Evolutionary conservation across 2,329 filamentous ascomycete species (phyloP).

Genomic region (Pyrenochaeta sp.): DNA sequence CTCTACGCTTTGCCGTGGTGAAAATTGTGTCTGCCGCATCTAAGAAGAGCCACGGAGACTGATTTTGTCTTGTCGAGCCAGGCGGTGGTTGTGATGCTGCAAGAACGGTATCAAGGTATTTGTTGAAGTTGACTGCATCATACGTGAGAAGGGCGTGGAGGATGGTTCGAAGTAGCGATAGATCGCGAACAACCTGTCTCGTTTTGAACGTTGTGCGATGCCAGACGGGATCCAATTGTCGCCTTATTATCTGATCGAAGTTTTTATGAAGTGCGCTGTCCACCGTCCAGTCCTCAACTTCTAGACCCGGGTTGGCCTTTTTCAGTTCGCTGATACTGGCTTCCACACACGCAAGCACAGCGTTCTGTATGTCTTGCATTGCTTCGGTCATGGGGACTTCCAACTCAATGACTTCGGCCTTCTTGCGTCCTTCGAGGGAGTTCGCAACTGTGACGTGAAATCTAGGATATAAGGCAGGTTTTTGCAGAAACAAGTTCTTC

Average conservation of each 20-base stretch:
- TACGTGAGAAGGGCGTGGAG: constrained; percentile 82
- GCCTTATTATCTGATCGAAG: constrained; percentile 86
- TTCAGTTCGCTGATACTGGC: constrained; percentile 92
- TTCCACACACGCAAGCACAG: constrained; percentile 95
- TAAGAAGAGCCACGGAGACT: constrained; percentile 95
- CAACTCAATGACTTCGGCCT: constrained; percentile 95
- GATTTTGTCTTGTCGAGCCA: constrained; percentile 84
- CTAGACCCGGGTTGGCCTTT: constrained; percentile 85
- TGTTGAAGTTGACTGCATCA: constrained; percentile 89
- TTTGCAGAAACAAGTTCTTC: constrained; percentile 88
- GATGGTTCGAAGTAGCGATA: constrained; percentile 82
- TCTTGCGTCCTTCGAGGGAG: constrained; percentile 87
- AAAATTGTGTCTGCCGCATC: constrained; percentile 96
- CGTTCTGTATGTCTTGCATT: constrained; percentile 93
- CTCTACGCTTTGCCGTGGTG: constrained; percentile 83
- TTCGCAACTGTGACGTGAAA: constrained; percentile 92
- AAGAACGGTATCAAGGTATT: constrained; percentile 92
- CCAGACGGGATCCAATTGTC: constrained; percentile 96
- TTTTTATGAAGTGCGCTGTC: constrained; percentile 92
- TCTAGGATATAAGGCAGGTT: constrained; percentile 88
- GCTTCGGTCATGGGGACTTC: constrained; percentile 95
- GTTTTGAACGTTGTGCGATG: constrained; percentile 95
- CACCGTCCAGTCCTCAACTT: constrained; percentile 96
- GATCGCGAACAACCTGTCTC: constrained; percentile 88
- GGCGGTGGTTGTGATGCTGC: constrained; percentile 88